Conservation (phyloP, 1,284 basidiomycete genomes). For the Phellopilus nigrolimitatus region DNA sequence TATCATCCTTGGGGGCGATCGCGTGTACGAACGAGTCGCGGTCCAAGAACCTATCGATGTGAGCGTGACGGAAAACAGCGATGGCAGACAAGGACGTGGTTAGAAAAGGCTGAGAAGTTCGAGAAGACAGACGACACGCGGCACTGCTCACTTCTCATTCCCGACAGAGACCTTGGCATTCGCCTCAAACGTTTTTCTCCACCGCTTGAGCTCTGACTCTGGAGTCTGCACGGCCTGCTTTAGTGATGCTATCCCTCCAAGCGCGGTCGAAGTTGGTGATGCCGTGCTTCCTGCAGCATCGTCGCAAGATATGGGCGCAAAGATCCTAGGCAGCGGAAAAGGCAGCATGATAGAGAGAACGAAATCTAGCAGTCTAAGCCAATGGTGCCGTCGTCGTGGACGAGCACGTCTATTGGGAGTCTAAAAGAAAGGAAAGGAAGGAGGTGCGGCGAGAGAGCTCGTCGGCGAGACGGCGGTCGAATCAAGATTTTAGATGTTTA, state of each 20-base stretch:
- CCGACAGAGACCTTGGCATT: constrained; percentile 69
- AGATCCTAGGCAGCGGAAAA: constrained; percentile 33
- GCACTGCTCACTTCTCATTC: constrained; percentile 70
- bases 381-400: not conserved
- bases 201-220: constrained; percentile 79
- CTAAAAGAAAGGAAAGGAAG: constrained; percentile 3
- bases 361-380: constrained; percentile 9
- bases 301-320: constrained; percentile 49
- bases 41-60: constrained; percentile 65
- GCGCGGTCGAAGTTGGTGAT: constrained; percentile 35
- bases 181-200: constrained; percentile 80
- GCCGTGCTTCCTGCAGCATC: constrained; percentile 30
- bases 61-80: not conserved
- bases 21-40: constrained; percentile 86
- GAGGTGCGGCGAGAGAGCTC: constrained; percentile 2
- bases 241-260: constrained; percentile 57
- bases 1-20: constrained; percentile 81
- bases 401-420: constrained; percentile 6
- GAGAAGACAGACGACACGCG: constrained; percentile 14
- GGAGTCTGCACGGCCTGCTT: constrained; percentile 66
- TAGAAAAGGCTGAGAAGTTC: constrained; percentile 24
- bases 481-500: not conserved
- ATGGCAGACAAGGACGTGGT: constrained; percentile 11
- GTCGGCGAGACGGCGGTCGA: constrained; percentile 4
- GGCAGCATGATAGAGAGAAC: constrained; percentile 22